A percentile compares a stretch with the other conserved stretches of the same genome.
Conservation (phyloP, 805 yeast genomes). For the Sugiyamaella floridensis region DNA sequence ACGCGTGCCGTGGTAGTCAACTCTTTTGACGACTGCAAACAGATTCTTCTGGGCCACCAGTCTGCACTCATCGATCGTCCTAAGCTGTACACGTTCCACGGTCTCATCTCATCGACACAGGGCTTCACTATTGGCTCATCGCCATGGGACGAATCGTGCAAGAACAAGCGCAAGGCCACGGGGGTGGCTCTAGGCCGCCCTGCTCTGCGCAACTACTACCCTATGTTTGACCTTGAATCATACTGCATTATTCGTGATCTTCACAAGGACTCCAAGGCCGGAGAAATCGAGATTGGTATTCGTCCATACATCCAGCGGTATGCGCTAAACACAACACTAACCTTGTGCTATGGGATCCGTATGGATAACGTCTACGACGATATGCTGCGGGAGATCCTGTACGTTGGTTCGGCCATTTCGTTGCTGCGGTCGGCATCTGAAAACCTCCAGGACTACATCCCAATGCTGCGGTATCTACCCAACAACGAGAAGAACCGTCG, state of each 20-base stretch:
- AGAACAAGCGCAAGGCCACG: slow-evolving; percentile 34
- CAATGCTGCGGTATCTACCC: slow-evolving; percentile 30
- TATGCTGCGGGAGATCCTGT: slow-evolving; percentile 27
- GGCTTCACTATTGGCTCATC: slow-evolving; percentile 40
- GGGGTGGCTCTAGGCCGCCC: slow-evolving; percentile 36
- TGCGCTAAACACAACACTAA: slow-evolving; percentile 36
- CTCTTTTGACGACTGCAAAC: slow-evolving; percentile 46
- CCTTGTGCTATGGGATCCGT: slow-evolving; percentile 37
- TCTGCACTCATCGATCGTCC: slow-evolving; percentile 62
- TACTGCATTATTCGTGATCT: slow-evolving; percentile 32
- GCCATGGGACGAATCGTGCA: slow-evolving; percentile 36
- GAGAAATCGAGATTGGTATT: slow-evolving; percentile 22
- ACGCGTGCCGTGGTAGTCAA: slow-evolving; percentile 61
- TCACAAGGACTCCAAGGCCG: slow-evolving; percentile 16
- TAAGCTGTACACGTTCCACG: slow-evolving; percentile 58
- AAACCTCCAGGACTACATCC: slow-evolving; percentile 35
- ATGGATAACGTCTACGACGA: slow-evolving; percentile 31
- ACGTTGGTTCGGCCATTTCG: slow-evolving; percentile 31
- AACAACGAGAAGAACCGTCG: slow-evolving; percentile 26
- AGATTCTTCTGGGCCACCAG: slow-evolving; percentile 46
- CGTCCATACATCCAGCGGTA: slow-evolving; percentile 32
- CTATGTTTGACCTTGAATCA: slow-evolving; percentile 33
- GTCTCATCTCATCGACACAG: slow-evolving; percentile 42
- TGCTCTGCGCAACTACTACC: slow-evolving; percentile 31
- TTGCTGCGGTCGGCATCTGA: slow-evolving; percentile 33